Evolutionary conservation across 1,284 basidiomycete species (phyloP), one percentile per base, ranked within the genome.

Genomic region (Mycena citricolor): DNA sequence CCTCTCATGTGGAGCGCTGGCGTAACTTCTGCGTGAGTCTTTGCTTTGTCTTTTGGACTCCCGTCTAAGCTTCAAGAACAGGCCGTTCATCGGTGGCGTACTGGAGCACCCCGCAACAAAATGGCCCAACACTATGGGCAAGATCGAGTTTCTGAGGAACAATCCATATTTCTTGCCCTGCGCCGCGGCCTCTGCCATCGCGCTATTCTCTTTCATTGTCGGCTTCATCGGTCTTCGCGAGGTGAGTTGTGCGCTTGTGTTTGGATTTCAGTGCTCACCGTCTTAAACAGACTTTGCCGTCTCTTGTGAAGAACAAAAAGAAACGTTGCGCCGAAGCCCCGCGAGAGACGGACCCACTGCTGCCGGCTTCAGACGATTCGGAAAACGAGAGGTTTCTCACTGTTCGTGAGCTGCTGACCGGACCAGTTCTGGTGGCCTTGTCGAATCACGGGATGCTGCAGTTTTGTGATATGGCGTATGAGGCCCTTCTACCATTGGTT

Each of bases 161-260:
- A 61, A 67, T 51, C 70, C 71, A 0, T 73, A 72, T 54, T 66
- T 73, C 44, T 58, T 73, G 33, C 67, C 70, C 6, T 74, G 77
- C 54, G 62, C 70, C 10, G 65, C 68, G 10, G 64, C 73, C 6
- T 74, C 69, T 2, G 29, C 54, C 3, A 37, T 61, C 13, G 54
- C 64, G 0, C 44, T 62, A 7, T 25, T 48, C 1, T 45, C 55
- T 12, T 65, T 59, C 30, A 12, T 60, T 8, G 28, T 65, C 16
- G 58, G 54, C 1, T 50, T 57, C 12, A 8, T 64, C 20, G 56
- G 57, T 21, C 43, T 69, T 10, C 57, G 65, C 21, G 68, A 69
- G 59, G 67, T 63, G 17, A 19, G 39, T 45, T 20, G 59, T 61
- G 12, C 12, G 25, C 17, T 22, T 11, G 66, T 65, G 49, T 21